Evolutionary conservation across 768 basidiomycete species (phyloP), one percentile per base, ranked within the genome.

Genomic region (Lactarius tabidus): DNA sequence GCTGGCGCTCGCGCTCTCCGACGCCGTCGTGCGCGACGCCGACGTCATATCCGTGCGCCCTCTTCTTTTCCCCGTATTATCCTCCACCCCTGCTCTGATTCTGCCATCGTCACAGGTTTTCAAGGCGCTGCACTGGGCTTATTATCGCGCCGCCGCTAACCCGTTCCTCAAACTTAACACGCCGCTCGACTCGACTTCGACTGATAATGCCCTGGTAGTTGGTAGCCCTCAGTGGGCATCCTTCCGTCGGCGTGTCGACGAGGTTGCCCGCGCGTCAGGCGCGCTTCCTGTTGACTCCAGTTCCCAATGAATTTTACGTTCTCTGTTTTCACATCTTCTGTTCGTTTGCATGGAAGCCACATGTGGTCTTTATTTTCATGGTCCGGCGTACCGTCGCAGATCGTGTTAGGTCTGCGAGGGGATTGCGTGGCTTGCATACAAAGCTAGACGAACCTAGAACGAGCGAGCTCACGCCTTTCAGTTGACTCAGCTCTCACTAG

Each of bases 51-150:
- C 83, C 72, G 93, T 93, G 60, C 67, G 88, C 36, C 8, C 33
- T 75, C 38, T 29, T 23, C 36, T 28, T 38, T 28, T 56, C 55
- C 55, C 36, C 29, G 33, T 9, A 4, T 9, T 35, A 9, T 3
- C 36, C 53, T 33, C 52, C 23, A 33, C 31, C 41, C 48, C 20
- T 60, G n/a, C 31, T 14, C 31, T 14, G 17, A 39, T 33, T 45
- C 29, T 31, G 4, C 17, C 36, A 15, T n/a, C 52, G 14, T n/a
- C 58, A 31, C 70, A 96, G 93, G 85, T 91, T 48, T 95, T 94
- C 81, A 90, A 88, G 72, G 91, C 94, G 10, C 75, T 95, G 60
- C 93, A 96, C 72, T 89, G 91, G 79, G 90, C 91, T 0, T 94
- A 94, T 75, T 90, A 92, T 68, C 81, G 83, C 39, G 84, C 93